Conservation (phyloP, 441 rosid genomes). For the Omphalea diandra region DNA sequence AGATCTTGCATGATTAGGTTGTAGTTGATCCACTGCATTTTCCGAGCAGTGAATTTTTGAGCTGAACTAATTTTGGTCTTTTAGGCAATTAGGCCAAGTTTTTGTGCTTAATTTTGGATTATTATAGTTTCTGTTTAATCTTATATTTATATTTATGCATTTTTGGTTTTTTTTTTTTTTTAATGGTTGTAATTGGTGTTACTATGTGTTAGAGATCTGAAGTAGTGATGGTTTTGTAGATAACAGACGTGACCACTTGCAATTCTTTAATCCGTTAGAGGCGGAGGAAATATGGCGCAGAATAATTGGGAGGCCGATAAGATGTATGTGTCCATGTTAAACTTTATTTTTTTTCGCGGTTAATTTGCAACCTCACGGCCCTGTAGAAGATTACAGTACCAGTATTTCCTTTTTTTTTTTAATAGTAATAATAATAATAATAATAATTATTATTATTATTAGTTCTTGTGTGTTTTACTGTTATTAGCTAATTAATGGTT, state of each 20-base stretch:
- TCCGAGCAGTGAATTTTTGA: background rate
- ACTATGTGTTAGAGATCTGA: conserved; percentile 26
- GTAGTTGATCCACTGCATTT: background rate
- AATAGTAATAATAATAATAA: too few species aligned
- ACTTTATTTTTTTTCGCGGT: too few species aligned
- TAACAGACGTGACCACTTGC: conserved; percentile 13
- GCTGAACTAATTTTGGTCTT: conserved; percentile 5
- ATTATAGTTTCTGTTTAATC: background rate
- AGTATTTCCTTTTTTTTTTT: too few species aligned
- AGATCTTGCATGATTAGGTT: conserved; percentile 18
- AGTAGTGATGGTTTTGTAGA: conserved; percentile 20
- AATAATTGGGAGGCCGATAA: conserved; percentile 75
- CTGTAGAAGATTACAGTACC: too few species aligned
- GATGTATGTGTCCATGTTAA: conserved; percentile 47
- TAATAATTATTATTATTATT: too few species aligned
- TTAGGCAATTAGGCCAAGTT: background rate
- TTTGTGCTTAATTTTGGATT: background rate
- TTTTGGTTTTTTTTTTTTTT: too few species aligned
- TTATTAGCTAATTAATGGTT: conserved; percentile 5
- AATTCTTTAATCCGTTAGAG: background rate
- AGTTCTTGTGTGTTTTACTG: background rate
- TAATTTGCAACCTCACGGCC: too few species aligned
- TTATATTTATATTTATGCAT: background rate
- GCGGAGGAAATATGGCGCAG: conserved; percentile 48
- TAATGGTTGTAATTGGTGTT: too few species aligned